These are phyloP conservation scores for Oryza glumipatula DNA, from an alignment of 176 grass and related monocot genomes.

Conservation along the genomic window DNA sequence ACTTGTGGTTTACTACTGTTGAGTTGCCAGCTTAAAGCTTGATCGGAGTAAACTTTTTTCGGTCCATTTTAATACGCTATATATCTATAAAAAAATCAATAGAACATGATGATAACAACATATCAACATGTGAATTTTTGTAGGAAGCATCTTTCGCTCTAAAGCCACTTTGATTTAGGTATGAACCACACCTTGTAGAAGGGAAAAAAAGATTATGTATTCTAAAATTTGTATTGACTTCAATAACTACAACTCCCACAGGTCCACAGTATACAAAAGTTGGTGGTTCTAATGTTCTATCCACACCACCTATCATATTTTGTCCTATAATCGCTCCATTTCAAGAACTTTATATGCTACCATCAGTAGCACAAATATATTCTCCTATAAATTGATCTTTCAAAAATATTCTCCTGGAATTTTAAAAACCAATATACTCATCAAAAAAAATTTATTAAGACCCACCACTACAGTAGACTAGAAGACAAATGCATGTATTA, in stretches of 20 bases:
- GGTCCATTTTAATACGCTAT: not conserved
- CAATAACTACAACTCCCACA: not conserved
- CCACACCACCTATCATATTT: constrained; percentile 2
- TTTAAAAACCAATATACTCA: not conserved
- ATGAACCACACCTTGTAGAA: not conserved
- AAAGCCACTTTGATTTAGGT: not conserved
- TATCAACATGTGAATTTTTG: not conserved
- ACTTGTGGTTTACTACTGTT: no score
- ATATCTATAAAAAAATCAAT: not conserved
- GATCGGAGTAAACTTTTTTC: not conserved
- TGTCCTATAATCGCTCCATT: not conserved
- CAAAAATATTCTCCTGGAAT: not conserved
- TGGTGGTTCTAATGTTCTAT: constrained; percentile 5
- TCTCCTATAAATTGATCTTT: not conserved
- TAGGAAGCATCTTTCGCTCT: not conserved
- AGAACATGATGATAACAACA: not conserved
- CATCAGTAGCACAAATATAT: constrained; percentile 4
- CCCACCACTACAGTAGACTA: not conserved
- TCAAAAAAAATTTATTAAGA: not conserved
- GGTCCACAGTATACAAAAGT: not conserved
- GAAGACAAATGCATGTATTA: not conserved
- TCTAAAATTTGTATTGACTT: not conserved
- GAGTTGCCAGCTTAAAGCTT: not conserved
- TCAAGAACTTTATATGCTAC: constrained; percentile 20
- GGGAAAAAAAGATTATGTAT: not conserved